Evolutionary conservation across 768 basidiomycete genomes (phyloP).

Genomic region (Leucogyrophana mollusca): DNA sequence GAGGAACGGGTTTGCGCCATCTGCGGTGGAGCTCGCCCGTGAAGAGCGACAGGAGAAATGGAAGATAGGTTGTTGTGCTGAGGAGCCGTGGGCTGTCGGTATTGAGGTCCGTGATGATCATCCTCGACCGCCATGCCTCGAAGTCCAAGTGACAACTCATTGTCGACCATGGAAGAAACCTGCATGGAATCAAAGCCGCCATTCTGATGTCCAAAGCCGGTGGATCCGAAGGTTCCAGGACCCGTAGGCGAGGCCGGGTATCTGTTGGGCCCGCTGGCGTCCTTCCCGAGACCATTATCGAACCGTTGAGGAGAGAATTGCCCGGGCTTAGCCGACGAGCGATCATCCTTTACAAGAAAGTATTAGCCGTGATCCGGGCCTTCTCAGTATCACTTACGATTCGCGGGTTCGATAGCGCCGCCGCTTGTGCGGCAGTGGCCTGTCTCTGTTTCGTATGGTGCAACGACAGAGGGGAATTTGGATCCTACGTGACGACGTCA

Average conservation of each 20-base stretch:
- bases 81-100: conserved; percentile 35
- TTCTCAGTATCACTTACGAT: conserved; percentile 30
- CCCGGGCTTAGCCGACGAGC: conserved; percentile 43
- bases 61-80: conserved; percentile 29
- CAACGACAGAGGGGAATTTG: conserved; percentile 38
- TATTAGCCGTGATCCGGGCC: conserved; percentile 13
- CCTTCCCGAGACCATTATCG: conserved; percentile 45
- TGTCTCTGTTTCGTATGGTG: conserved; percentile 50
- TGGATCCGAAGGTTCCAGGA: conserved; percentile 27
- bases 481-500: conserved; percentile 37
- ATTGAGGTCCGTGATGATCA: conserved; percentile 39
- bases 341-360: conserved; percentile 43
- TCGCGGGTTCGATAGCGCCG: conserved; percentile 38
- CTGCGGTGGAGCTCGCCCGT: conserved; percentile 39
- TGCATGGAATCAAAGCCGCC: conserved; percentile 37
- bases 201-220: conserved; percentile 29
- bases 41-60: conserved; percentile 30
- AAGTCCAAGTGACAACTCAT: conserved; percentile 54
- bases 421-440: conserved; percentile 34
- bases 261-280: conserved; percentile 34
- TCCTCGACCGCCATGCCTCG: conserved; percentile 64
- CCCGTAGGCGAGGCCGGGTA: conserved; percentile 51
- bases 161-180: conserved; percentile 42
- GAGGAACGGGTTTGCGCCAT: conserved; percentile 44
- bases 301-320: conserved; percentile 57